These are phyloP conservation scores for Stachybotrys elegans DNA, from an alignment of 2,329 filamentous ascomycete genomes.

Conservation along the genomic window DNA sequence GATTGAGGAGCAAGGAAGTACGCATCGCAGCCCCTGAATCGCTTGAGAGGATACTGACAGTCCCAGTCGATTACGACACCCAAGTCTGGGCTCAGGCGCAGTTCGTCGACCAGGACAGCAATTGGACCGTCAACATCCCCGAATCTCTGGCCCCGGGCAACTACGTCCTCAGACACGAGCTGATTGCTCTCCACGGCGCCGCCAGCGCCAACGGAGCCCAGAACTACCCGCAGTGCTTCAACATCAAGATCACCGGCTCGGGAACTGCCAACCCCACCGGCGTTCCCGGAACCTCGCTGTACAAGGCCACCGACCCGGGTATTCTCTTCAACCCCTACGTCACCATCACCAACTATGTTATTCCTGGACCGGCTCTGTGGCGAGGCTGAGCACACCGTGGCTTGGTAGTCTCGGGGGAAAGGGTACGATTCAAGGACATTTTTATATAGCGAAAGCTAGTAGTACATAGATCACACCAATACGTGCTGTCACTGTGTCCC, in stretches of 20 bases:
- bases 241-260: conserved; percentile 38
- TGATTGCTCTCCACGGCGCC: conserved; percentile 44
- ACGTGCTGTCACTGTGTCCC: too few species aligned
- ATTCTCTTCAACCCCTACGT: conserved; percentile 28
- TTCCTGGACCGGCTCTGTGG: conserved; percentile 22
- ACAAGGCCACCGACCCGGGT: conserved; percentile 22
- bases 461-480: too few species aligned
- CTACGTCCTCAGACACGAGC: conserved; percentile 48
- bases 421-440: too few species aligned
- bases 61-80: conserved; percentile 38
- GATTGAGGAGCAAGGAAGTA: conserved; percentile 52
- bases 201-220: conserved; percentile 40
- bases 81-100: conserved; percentile 30
- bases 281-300: conserved; percentile 22
- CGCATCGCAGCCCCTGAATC: too few species aligned
- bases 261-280: conserved; percentile 26
- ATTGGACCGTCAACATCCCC: conserved; percentile 28
- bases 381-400: too few species aligned
- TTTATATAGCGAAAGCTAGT: too few species aligned
- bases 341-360: conserved; percentile 16
- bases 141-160: conserved; percentile 25
- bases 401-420: too few species aligned
- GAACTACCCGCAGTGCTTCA: conserved; percentile 47
- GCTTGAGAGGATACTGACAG: too few species aligned
- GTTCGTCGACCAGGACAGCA: conserved; percentile 34